Evolutionary conservation across 495 filamentous ascomycete species (phyloP), one percentile per base, ranked within the genome.

Genomic region (Daldinia bambusicola): DNA sequence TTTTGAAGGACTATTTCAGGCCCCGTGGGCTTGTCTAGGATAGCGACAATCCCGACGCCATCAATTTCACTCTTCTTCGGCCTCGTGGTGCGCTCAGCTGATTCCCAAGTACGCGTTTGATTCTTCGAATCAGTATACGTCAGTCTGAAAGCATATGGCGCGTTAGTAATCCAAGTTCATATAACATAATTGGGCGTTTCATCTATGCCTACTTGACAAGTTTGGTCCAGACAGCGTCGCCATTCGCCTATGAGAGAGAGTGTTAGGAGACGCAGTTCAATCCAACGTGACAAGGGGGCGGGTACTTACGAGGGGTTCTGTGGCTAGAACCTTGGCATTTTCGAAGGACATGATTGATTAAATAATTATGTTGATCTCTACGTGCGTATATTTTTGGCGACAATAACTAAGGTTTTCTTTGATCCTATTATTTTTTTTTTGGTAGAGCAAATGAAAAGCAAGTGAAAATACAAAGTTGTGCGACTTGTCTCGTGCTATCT

Each of bases 21-120:
- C 9, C 89, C 89, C 0, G 84, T 85, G 1, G 89, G 80, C 69
- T 91, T 91, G 72, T 92, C 88, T 2, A 99, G 79, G 72, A 99
- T 92, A 18, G 94, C 92, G 34, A 95, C 88, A 64, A 98, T 97
- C 18, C 93, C 94, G 0, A 98, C 95, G 52, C 92, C 95, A 75
- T 98, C 95, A 45, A 97, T 90, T 38, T 87, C 87, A 41, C 89
- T 87, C 61, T 83, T 84, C 55, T 84, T 80, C 0, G 92, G 91
- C 2, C 93, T 86, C 7, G 93, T 95, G 69, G 83, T 84, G 12
- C 93, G 85, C 77, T 95, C 93, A 13, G 90, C 91, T 2, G 90
- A 92, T 76, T 96, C 93, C 92, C 92, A 95, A 37, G 88, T 92
- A 61, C 92, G 85, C 56, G 86, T 80, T 14, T 88, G 82, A 30